These are phyloP conservation scores for Pelargonium cotyledonis DNA, from an alignment of 441 rosid genomes.

Conservation along the genomic window DNA sequence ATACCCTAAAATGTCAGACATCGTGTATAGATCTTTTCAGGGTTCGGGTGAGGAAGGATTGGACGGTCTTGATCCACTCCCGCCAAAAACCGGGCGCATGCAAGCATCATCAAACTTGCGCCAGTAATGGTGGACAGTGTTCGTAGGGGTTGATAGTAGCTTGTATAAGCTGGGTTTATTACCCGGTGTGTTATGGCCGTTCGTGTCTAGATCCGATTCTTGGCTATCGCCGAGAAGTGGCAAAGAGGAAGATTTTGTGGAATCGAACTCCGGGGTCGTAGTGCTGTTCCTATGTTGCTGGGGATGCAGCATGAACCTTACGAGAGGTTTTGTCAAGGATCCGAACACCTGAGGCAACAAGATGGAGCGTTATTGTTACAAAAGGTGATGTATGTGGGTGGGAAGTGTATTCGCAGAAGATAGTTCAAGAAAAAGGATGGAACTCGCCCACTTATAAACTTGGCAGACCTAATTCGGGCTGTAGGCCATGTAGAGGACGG, in stretches of 20 bases:
- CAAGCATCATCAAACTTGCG: slow-evolving; percentile 56
- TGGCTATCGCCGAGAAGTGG: slow-evolving; percentile 44
- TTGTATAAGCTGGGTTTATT: slow-evolving; percentile 27
- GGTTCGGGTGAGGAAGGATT: not conserved
- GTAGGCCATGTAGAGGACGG: too few relatives aligned
- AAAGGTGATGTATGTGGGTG: not conserved
- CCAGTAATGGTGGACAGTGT: slow-evolving; percentile 71
- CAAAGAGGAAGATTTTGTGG: slow-evolving; percentile 38
- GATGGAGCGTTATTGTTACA: not conserved
- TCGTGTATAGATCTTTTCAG: not conserved
- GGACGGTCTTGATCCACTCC: slow-evolving; percentile 54
- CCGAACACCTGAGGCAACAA: slow-evolving; percentile 61
- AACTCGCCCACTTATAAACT: too few relatives aligned
- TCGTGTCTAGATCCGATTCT: slow-evolving; percentile 16
- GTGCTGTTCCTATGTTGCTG: slow-evolving; percentile 32
- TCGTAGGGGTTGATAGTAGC: slow-evolving; percentile 52
- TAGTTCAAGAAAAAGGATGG: too few relatives aligned
- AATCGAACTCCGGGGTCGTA: slow-evolving; percentile 5
- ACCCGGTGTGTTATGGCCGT: slow-evolving; percentile 14
- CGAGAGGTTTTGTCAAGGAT: slow-evolving; percentile 68
- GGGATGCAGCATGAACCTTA: slow-evolving; percentile 61
- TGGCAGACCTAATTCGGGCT: too few relatives aligned
- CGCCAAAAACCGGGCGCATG: slow-evolving; percentile 86
- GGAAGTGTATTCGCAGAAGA: too few relatives aligned
- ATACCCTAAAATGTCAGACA: too few relatives aligned